Percentiles rank a stretch among this genome's conserved stretches.
phyloP scores from a whole-genome alignment of 2,329 filamentous ascomycete genomes.

The Bipolaris cookei region DNA sequence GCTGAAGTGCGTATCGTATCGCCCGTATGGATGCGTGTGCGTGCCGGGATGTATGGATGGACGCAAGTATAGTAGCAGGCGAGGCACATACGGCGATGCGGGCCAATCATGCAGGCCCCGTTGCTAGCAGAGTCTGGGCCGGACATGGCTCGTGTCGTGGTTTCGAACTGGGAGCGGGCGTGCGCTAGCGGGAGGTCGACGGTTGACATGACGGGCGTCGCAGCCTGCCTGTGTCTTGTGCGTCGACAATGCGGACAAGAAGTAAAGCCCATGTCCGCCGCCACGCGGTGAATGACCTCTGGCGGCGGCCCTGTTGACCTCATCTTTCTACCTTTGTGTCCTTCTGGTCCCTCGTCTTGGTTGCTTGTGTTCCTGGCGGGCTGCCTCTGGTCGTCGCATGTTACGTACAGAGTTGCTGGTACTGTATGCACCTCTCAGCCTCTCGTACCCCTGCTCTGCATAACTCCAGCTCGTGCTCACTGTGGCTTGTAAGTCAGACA shows the following conservation, averaged over 20 bases:
- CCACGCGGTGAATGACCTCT: slow-evolving; percentile 10
- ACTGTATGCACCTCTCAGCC: background rate
- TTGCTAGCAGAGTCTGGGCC: slow-evolving; percentile 17
- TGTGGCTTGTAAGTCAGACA: slow-evolving; percentile 42
- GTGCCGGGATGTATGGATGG: no score
- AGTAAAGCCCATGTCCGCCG: slow-evolving; percentile 5
- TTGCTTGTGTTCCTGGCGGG: no score
- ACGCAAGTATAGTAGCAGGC: no score
- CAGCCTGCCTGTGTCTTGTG: slow-evolving; percentile 24
- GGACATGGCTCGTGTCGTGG: slow-evolving; percentile 11
- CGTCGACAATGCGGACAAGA: slow-evolving; percentile 25
- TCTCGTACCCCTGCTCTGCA: slow-evolving; percentile 18
- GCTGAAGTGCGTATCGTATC: no score
- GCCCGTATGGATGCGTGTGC: no score
- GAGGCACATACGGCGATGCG: background rate
- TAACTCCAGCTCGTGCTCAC: slow-evolving; percentile 21
- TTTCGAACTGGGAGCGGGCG: slow-evolving; percentile 15
- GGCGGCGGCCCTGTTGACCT: slow-evolving; percentile 5
- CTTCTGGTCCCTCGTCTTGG: background rate
- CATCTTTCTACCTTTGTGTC: background rate
- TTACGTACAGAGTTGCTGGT: background rate
- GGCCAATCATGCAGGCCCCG: slow-evolving; percentile 21
- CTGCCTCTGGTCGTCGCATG: no score
- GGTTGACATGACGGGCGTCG: slow-evolving; percentile 21
- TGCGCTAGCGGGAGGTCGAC: slow-evolving; percentile 26